phyloP scores from a whole-genome alignment of 2,329 filamentous ascomycete species.

The Penicillium sp. region DNA sequence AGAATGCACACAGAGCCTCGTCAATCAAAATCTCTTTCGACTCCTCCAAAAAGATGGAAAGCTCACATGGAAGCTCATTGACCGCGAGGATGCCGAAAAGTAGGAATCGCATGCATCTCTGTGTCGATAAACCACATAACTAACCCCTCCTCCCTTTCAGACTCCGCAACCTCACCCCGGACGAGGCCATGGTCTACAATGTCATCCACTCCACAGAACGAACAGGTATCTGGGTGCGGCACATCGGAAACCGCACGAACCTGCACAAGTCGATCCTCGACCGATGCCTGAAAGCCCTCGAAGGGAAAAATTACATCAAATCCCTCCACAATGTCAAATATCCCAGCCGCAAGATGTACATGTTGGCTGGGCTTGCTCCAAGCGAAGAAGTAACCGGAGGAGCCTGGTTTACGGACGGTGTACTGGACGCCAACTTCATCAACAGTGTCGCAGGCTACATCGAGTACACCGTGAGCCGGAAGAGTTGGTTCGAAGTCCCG shows the following conservation, averaged over 20 bases:
- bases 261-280: constrained; percentile 82
- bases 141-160: constrained; percentile 22
- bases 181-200: constrained; percentile 84
- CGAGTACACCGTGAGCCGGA: constrained; percentile 68
- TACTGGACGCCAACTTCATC: constrained; percentile 86
- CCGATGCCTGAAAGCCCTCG: constrained; percentile 78
- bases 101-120: constrained; percentile 26
- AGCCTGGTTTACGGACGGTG: constrained; percentile 89
- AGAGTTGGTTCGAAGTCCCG: constrained; percentile 65
- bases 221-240: constrained; percentile 88
- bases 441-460: constrained; percentile 71
- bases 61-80: constrained; percentile 51
- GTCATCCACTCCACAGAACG: constrained; percentile 82
- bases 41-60: constrained; percentile 46
- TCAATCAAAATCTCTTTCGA: constrained; percentile 49
- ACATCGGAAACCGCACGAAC: constrained; percentile 74
- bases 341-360: constrained; percentile 92
- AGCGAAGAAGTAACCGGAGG: constrained; percentile 90
- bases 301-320: constrained; percentile 78
- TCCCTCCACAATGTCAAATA: constrained; percentile 90
- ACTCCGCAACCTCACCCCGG: constrained; percentile 52
- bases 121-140: constrained; percentile 3
- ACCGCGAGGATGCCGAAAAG: constrained; percentile 51
- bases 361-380: constrained; percentile 79
- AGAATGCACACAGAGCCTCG: constrained; percentile 46